These are phyloP conservation scores for Phaeosphaeriaceae sp. DNA, from an alignment of 2,329 filamentous ascomycete genomes.

Conservation along the genomic window DNA sequence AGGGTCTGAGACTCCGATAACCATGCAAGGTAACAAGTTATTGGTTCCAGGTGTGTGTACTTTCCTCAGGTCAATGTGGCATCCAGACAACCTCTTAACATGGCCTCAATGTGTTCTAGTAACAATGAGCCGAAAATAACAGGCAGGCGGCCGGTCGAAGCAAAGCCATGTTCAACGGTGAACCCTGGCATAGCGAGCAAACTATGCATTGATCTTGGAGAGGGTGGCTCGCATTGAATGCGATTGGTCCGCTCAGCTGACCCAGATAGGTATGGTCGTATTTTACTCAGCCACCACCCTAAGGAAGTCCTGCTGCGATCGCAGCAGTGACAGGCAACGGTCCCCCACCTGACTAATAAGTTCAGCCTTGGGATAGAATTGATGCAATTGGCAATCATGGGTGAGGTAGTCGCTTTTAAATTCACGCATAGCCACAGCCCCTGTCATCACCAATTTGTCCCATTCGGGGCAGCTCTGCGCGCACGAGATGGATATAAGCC, in stretches of 20 bases:
- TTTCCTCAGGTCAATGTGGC: too few relatives aligned
- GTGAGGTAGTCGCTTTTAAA: not conserved
- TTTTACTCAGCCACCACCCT: not conserved
- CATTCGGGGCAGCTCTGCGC: slow-evolving; percentile 11
- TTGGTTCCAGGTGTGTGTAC: too few relatives aligned
- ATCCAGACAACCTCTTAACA: too few relatives aligned
- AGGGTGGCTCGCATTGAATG: not conserved
- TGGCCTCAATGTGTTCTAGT: too few relatives aligned
- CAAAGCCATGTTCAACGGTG: too few relatives aligned
- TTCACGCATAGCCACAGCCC: slow-evolving; percentile 7
- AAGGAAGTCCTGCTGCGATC: not conserved
- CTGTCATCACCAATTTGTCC: not conserved
- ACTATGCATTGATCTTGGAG: too few relatives aligned
- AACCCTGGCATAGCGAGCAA: too few relatives aligned
- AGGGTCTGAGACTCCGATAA: too few relatives aligned
- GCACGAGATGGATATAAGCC: slow-evolving; percentile 14
- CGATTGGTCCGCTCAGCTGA: slow-evolving; percentile 26
- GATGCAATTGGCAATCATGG: not conserved
- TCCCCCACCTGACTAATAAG: not conserved
- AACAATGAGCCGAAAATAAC: too few relatives aligned
- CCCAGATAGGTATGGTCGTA: slow-evolving; percentile 18
- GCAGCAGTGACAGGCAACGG: not conserved
- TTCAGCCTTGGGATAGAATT: not conserved
- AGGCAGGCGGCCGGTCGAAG: too few relatives aligned
- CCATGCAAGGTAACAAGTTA: too few relatives aligned